phyloP scores from a whole-genome alignment of 2,329 filamentous ascomycete species.

The Apiospora saccharicola region DNA sequence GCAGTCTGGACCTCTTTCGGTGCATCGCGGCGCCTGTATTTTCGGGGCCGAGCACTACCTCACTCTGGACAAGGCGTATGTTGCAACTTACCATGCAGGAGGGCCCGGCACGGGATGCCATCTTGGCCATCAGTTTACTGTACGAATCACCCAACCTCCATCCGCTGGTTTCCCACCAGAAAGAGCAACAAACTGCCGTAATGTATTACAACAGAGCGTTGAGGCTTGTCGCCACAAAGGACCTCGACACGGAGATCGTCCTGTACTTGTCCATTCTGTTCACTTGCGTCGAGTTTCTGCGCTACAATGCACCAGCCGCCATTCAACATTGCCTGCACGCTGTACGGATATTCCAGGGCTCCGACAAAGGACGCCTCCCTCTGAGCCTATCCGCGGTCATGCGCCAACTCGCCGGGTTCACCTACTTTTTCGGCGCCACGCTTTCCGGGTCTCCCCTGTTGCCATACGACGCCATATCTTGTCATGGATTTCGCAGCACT shows the following conservation, averaged over 20 bases:
- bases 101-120: constrained; percentile 28
- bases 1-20: constrained; percentile 33
- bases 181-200: not conserved
- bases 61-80: constrained; percentile 30
- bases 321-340: constrained; percentile 44
- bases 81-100: constrained; percentile 29
- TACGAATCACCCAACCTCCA: too few relatives aligned
- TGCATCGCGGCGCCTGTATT: constrained; percentile 29
- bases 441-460: not conserved
- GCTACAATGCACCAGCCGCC: constrained; percentile 55
- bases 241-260: constrained; percentile 22
- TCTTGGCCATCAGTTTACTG: constrained; percentile 32
- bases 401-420: not conserved
- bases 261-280: constrained; percentile 49
- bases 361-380: not conserved
- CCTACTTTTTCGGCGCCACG: not conserved
- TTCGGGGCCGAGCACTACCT: constrained; percentile 2
- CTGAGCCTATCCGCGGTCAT: not conserved
- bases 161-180: not conserved
- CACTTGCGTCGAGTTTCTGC: constrained; percentile 62
- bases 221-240: constrained; percentile 26
- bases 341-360: constrained; percentile 33
- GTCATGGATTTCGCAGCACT: not conserved
- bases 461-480: not conserved
- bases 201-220: constrained; percentile 32